Evolutionary conservation across 441 rosid species (phyloP), one percentile per base, ranked within the genome.

Genomic region (Jatropha multifida): DNA sequence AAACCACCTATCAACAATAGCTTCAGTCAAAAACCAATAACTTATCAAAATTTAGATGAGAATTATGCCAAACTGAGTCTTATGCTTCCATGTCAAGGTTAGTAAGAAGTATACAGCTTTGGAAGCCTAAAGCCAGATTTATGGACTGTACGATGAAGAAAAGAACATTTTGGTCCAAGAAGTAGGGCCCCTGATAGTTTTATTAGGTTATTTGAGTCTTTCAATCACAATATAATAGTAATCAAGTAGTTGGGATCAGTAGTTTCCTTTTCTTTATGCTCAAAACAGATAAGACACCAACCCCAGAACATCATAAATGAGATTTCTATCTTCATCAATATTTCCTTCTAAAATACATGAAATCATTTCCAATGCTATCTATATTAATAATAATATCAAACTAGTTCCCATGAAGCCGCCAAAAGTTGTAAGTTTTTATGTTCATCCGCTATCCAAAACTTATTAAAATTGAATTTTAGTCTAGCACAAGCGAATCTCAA

Each of bases 31-130:
- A 52, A 52, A 7, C 17, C 41, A 74, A 48, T 11, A 55, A 46
- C 66, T 42, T 54, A 18, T 7, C 65, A 65, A 42, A 52, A 52
- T 0, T 48, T 52, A 17, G 20, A 52, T 52, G 14, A 52, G 55
- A 73, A 49, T 51, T 64, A 40, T 42, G 26, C n/a, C 26, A 42
- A 3, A 37, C 15, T 10, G 63, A 70, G 51, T 9, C 17, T 5
- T 49, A 55, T 18, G 38, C 12, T 71, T 58, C 54, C 64, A 71
- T 44, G 64, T 58, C 65, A 58, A 42, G 38, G 63, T 40, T 70
- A 70, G 7, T 15, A 70, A 41, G 32, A 69, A 69, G 54, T n/a
- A 69, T 8, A 56, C 46, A 7, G 38, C 40, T 23, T 26, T 13
- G 40, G 46, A 65, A 64, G 52, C 74, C 49, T 62, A 64, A 73